Percentiles rank a stretch among this genome's conserved stretches.
Conservation (phyloP, 345 rosid species). For the Populus ilicifolia region DNA sequence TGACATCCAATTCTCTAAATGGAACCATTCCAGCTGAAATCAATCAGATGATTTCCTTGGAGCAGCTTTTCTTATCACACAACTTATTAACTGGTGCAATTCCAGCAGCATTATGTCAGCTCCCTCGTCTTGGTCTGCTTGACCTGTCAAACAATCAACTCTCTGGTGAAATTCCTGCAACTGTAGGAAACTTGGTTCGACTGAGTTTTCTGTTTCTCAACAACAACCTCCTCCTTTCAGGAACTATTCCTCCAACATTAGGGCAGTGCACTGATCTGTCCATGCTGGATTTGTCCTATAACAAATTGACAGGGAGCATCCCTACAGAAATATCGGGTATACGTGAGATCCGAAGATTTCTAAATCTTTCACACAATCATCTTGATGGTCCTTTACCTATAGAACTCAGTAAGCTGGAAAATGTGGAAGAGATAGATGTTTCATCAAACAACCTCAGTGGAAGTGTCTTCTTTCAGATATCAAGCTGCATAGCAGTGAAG, state of each 20-base stretch:
- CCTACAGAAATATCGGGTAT: constrained; percentile 37
- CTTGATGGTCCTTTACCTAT: constrained; percentile 51
- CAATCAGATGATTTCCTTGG: constrained; percentile 24
- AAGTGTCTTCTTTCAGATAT: constrained; percentile 39
- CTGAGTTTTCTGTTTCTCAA: constrained; percentile 35
- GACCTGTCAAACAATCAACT: constrained; percentile 47
- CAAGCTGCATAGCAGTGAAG: constrained; percentile 40
- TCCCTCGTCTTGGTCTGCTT: constrained; percentile 34
- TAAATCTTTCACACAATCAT: constrained; percentile 45
- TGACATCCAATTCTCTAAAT: constrained; percentile 38
- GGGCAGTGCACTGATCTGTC: constrained; percentile 34
- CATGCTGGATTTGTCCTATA: constrained; percentile 46
- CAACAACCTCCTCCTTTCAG: constrained; percentile 47
- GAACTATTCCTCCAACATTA: constrained; percentile 39
- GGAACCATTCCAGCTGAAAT: constrained; percentile 36
- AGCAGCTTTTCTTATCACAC: constrained; percentile 41
- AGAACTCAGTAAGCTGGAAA: constrained; percentile 50
- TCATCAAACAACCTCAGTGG: constrained; percentile 48
- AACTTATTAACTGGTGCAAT: constrained; percentile 38
- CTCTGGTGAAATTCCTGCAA: constrained; percentile 41
- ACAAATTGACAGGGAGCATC: constrained; percentile 42
- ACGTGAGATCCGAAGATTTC: constrained; percentile 33
- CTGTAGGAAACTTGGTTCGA: constrained; percentile 32
- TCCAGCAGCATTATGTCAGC: constrained; percentile 36
- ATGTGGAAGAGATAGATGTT: constrained; percentile 49